Conservation (phyloP, 257 asterid species). For the Rauvolfia tetraphylla region DNA sequence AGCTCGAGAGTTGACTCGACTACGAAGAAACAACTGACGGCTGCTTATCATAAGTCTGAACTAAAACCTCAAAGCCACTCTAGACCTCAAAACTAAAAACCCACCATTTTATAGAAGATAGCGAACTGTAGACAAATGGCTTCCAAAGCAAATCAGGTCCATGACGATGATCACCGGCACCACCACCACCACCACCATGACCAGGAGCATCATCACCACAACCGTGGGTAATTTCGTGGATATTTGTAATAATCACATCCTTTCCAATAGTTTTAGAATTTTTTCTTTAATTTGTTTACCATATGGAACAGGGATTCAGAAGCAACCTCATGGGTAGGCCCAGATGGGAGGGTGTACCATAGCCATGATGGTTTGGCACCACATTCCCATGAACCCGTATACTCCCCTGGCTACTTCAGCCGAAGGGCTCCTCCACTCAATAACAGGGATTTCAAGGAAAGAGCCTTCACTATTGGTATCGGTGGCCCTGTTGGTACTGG, state of each 20-base stretch:
- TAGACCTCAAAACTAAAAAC: too few species aligned
- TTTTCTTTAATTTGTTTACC: neutral
- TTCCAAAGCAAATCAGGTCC: conserved; percentile 33
- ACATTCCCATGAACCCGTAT: conserved; percentile 82
- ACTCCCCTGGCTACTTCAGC: conserved; percentile 86
- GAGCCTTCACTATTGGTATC: conserved; percentile 96
- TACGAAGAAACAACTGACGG: too few species aligned
- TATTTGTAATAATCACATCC: neutral
- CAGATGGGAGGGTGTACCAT: conserved; percentile 82
- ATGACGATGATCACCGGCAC: conserved; percentile 15
- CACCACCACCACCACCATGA: conserved; percentile 22
- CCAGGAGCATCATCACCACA: conserved; percentile 14
- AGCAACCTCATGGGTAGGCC: conserved; percentile 54
- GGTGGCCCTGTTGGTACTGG: conserved; percentile 99
- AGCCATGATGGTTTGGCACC: conserved; percentile 98
- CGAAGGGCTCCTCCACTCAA: conserved; percentile 84
- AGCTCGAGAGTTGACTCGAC: too few species aligned
- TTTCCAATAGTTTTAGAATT: neutral
- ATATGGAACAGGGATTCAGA: conserved; percentile 47
- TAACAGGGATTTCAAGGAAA: conserved; percentile 65
- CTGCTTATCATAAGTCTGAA: too few species aligned
- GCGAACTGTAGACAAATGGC: conserved; percentile 38
- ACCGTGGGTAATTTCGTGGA: conserved; percentile 32
- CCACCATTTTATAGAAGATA: too few species aligned
- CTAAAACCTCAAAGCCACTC: too few species aligned